Base-by-base conservation (phyloP, 2,329 filamentous ascomycete genomes). In the Trichoderma sp. region DNA sequence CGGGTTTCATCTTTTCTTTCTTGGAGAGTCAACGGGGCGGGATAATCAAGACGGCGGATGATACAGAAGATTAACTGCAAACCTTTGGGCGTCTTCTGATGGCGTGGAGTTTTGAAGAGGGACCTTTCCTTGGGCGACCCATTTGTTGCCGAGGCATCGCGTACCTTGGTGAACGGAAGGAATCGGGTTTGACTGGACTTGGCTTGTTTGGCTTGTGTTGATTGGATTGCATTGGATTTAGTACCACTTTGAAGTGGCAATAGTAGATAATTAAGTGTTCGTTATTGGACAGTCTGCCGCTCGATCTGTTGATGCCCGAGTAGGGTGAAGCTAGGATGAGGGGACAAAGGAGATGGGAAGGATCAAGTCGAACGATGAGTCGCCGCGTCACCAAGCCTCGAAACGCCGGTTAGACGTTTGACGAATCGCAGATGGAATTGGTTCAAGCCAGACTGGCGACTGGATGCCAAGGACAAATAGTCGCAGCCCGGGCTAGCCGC, bases 401-500 rank as follows among this genome's bases (percentile, higher is more conserved):
- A 59, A 45, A 22, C 52, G 19, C 35, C 25, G 12, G 25, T 13
- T 37, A 8, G 34, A 57, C 34, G n/a, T n/a, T n/a, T n/a, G n/a
- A n/a, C 19, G 5, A 39, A 17, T 37, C 17, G 19, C 19, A 25
- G 54, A 22, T 19, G 19, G 1, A 27, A 57, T 37, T 27, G 13
- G 54, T 39, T 15, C 17, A 42, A 45, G 25, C 45, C 2, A 15
- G 5, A 25, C 29, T 22, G 19, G 12, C 27, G 54, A 32, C 54
- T 48, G n/a, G 22, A 63, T 63, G 59, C 59, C 59, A 63, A 63
- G 42, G 6, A 37, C 17, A 63, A 52, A 63, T 63, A 63, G 29
- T 52, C 25, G n/a, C 37, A 61, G n/a, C n/a, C 37, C 25, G 32
- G 37, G 25, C 42, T 50, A 12, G 39, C 42, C 45, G 25, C 17